A percentile compares a stretch with the other conserved stretches of the same genome.
Evolutionary conservation across 495 filamentous ascomycete genomes (phyloP).

Genomic region (Talaromyces proteolyticus): DNA sequence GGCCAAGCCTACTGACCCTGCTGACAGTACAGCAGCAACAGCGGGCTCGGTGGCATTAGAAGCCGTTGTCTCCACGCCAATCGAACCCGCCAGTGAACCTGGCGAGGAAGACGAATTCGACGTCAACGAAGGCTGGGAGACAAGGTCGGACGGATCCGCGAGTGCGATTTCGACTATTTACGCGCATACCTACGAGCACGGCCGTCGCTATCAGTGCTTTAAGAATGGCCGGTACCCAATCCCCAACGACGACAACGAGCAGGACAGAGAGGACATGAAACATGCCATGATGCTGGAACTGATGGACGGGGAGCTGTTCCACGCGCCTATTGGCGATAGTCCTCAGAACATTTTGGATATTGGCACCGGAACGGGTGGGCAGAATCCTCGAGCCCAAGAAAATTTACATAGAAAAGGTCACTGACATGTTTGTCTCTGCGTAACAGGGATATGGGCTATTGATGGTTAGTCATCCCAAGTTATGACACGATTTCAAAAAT

Average conservation of each 20-base stretch:
- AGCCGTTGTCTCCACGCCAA: background rate
- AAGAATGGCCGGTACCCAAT: slow-evolving; percentile 5
- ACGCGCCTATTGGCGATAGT: slow-evolving; percentile 34
- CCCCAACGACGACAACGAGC: slow-evolving; percentile 31
- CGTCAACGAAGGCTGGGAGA: background rate
- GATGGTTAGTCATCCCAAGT: background rate
- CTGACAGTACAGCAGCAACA: background rate
- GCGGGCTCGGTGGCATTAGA: background rate
- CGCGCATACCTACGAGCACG: slow-evolving; percentile 6
- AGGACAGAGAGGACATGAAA: slow-evolving; percentile 56
- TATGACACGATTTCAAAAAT: background rate
- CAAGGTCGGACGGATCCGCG: slow-evolving; percentile 1
- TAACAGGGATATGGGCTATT: slow-evolving; percentile 51
- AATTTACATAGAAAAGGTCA: background rate
- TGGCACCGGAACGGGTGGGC: slow-evolving; percentile 42
- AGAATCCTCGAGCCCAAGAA: background rate
- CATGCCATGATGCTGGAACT: slow-evolving; percentile 40
- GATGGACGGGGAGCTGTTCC: slow-evolving; percentile 33
- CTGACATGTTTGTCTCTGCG: background rate
- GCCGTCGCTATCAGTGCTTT: slow-evolving; percentile 10
- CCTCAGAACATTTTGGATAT: slow-evolving; percentile 36
- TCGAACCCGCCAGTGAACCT: background rate
- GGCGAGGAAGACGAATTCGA: slow-evolving; percentile 5
- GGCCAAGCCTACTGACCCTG: background rate
- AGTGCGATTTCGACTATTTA: slow-evolving; percentile 6